phyloP scores from a whole-genome alignment of 2,329 filamentous ascomycete genomes.

The Botryosphaeria agaves region DNA sequence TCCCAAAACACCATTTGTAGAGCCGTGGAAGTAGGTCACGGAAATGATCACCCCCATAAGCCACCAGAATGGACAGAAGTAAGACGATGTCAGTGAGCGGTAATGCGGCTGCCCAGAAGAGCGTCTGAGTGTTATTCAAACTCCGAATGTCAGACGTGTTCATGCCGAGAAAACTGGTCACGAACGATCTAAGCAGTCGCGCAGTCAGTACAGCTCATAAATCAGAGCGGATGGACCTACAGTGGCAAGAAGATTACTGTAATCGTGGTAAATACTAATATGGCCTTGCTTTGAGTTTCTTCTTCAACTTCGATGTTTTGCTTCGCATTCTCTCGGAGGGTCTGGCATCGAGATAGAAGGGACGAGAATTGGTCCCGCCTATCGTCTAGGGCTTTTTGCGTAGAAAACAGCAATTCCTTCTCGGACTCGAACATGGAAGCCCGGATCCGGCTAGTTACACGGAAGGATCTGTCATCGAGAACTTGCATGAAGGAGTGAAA shows the following conservation, averaged over 20 bases:
- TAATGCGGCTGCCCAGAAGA: conserved; percentile 22
- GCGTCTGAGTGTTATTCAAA: conserved; percentile 18
- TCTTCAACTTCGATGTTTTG: background rate
- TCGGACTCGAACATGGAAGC: background rate
- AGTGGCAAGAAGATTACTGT: conserved; percentile 26
- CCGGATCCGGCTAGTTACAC: background rate
- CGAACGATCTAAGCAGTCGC: too few species aligned
- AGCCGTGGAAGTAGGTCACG: background rate
- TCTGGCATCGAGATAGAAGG: background rate
- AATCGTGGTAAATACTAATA: conserved; percentile 26
- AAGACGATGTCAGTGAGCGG: conserved; percentile 1
- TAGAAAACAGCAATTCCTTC: background rate
- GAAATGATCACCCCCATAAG: background rate
- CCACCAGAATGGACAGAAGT: background rate
- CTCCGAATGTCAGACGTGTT: conserved; percentile 23
- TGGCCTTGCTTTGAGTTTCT: conserved; percentile 26
- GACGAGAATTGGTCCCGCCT: background rate
- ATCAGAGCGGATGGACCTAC: too few species aligned
- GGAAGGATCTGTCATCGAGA: background rate
- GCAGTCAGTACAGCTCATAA: too few species aligned
- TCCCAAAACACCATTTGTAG: too few species aligned
- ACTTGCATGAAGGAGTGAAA: background rate
- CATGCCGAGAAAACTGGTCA: conserved; percentile 26
- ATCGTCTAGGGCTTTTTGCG: background rate
- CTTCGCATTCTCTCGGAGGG: background rate